Base-by-base conservation (phyloP, 2,329 filamentous ascomycete species). In the Calonectria crousiana region DNA sequence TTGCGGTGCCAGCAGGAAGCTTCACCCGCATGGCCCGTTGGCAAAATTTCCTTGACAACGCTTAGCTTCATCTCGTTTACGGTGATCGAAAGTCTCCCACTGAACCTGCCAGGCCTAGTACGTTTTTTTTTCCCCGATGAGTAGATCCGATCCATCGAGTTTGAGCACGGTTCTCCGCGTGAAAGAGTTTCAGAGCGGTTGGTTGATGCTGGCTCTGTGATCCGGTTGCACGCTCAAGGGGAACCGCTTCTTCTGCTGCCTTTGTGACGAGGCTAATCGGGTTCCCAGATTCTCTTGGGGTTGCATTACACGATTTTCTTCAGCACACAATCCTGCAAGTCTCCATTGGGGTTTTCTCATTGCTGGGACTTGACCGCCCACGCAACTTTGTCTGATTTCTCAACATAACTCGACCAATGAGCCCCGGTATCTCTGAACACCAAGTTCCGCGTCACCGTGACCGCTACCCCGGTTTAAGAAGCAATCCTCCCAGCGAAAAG, bases 401-500 rank as follows among this genome's bases (percentile, higher is more conserved):
- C 38, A 34, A 47, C 58, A 73, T 23, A 56, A 56, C 67, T 52
- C 51, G 65, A 66, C 75, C 75, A 80, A 81, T 76, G 72, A 74
- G 74, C 67, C 74, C 73, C 58, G 77, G 70, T 49, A 77, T 73
- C 67, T 72, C 73, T 81, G 77, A 74, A 52, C 68, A 47, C 67
- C 53, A 74, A 68, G 75, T 75, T 67, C 75, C 71, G 66, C 71
- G 75, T 76, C 78, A 76, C 71, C 56, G 67, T 75, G 70, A 56
- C 76, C 75, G 66, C 74, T 75, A 78, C 77, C 75, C 78, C 75
- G 69, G 72, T 78, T 78, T 74, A 73, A 79, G 72, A 70, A 76
- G 60, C 60, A 71, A 44, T 72, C 69, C 67, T 66, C 67, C 58
- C 62, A 26, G 41, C 69, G 38, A 77, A 69, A 75, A 75, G 72